Percentiles rank a stretch among this genome's conserved stretches.
These are phyloP conservation scores for Paulownia fortunei DNA, from an alignment of 257 asterid species.

Conservation along the genomic window DNA sequence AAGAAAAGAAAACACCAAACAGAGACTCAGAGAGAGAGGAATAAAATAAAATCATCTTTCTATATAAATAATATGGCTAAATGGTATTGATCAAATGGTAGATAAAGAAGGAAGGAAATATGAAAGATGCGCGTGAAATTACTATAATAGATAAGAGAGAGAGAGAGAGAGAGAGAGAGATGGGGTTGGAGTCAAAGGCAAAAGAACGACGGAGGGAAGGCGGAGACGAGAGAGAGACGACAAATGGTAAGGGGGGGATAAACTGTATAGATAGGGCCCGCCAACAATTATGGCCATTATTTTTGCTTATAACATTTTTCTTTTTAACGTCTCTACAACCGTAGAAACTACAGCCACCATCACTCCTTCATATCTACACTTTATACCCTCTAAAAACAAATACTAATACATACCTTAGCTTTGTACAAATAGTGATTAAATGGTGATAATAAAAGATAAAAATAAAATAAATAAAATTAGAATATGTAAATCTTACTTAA, in stretches of 20 bases:
- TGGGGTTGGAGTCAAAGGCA: conserved; percentile 38
- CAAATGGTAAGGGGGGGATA: conserved; percentile 46
- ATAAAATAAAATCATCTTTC: conserved; percentile 25
- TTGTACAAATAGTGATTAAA: too few species aligned
- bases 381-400: too few species aligned
- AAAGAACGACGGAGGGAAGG: conserved; percentile 37
- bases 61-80: conserved; percentile 19
- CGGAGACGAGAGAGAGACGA: conserved; percentile 49
- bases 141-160: conserved; percentile 25
- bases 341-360: too few species aligned
- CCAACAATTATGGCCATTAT: conserved; percentile 22
- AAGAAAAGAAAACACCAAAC: conserved; percentile 10
- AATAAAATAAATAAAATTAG: too few species aligned
- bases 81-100: background rate
- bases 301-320: background rate
- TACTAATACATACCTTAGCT: too few species aligned
- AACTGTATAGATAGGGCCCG: conserved; percentile 38
- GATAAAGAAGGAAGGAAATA: conserved; percentile 17
- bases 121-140: conserved; percentile 37
- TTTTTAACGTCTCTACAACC: too few species aligned
- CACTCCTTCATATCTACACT: too few species aligned
- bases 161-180: conserved; percentile 26
- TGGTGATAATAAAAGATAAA: too few species aligned
- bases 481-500: too few species aligned
- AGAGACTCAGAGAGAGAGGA: conserved; percentile 16